These are phyloP conservation scores for Exophiala oligosperma DNA, from an alignment of 2,329 filamentous ascomycete genomes.

Conservation along the genomic window DNA sequence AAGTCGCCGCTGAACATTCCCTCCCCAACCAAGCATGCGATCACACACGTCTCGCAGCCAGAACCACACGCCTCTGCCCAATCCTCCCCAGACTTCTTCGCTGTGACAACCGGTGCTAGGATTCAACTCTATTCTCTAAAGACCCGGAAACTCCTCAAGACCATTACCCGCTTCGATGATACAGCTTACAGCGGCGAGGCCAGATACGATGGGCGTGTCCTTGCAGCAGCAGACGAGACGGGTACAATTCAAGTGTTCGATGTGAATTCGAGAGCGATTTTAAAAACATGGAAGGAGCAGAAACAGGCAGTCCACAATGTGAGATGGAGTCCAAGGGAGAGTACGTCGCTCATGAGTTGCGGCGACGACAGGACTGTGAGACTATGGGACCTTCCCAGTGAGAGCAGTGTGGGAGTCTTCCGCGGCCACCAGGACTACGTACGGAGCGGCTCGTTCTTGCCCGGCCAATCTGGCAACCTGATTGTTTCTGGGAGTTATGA, in stretches of 20 bases:
- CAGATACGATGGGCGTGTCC: slow-evolving; percentile 79
- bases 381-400: slow-evolving; percentile 87
- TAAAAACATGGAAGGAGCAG: slow-evolving; percentile 94
- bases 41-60: slow-evolving; percentile 85
- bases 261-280: slow-evolving; percentile 80
- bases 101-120: slow-evolving; percentile 89
- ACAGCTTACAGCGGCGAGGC: slow-evolving; percentile 88
- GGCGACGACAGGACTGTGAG: slow-evolving; percentile 92
- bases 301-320: slow-evolving; percentile 92
- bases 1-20: slow-evolving; percentile 87
- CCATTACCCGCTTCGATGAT: slow-evolving; percentile 90
- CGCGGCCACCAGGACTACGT: slow-evolving; percentile 91
- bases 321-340: slow-evolving; percentile 84
- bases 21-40: slow-evolving; percentile 83
- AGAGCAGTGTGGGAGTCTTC: slow-evolving; percentile 74
- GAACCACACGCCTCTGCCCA: slow-evolving; percentile 52
- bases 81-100: slow-evolving; percentile 69
- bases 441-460: slow-evolving; percentile 82
- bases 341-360: slow-evolving; percentile 83
- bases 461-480: slow-evolving; percentile 67
- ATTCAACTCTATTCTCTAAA: slow-evolving; percentile 92
- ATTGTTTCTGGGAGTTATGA: slow-evolving; percentile 93
- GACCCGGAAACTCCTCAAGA: slow-evolving; percentile 89
- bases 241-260: slow-evolving; percentile 96
- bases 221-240: slow-evolving; percentile 88